A percentile compares a stretch with the other conserved stretches of the same genome.
These are phyloP conservation scores for Dendrobium catenatum DNA, from an alignment of 106 monocot species.

Conservation along the genomic window DNA sequence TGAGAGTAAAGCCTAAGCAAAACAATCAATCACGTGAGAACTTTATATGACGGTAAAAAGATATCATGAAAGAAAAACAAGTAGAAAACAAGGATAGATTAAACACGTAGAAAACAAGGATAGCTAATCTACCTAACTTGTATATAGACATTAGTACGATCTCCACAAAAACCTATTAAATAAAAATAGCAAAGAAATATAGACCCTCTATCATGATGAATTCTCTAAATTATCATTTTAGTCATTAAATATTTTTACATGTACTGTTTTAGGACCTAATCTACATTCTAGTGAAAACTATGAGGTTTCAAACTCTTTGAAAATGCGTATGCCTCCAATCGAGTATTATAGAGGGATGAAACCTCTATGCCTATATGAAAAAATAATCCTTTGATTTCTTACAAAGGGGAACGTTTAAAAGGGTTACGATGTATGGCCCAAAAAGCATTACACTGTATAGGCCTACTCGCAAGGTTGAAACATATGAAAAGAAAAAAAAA, in stretches of 20 bases:
- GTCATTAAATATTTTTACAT: not conserved
- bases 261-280: not conserved
- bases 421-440: too few relatives aligned
- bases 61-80: constrained; percentile 2
- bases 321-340: not conserved
- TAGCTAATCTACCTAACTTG: not conserved
- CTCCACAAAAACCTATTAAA: not conserved
- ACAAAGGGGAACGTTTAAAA: not conserved
- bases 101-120: not conserved
- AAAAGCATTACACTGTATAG: not conserved
- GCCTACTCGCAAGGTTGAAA: not conserved
- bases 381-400: not conserved
- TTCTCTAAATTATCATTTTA: too few relatives aligned
- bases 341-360: not conserved
- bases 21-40: not conserved
- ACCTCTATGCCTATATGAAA: not conserved
- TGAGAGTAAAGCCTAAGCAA: constrained; percentile 68
- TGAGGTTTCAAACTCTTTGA: not conserved
- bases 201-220: not conserved
- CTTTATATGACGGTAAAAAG: not conserved
- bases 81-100: not conserved
- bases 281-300: not conserved
- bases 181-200: not conserved
- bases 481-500: too few relatives aligned
- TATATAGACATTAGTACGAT: not conserved